These are phyloP conservation scores for Hygrocybe coccinea DNA, from an alignment of 768 basidiomycete species.

Conservation along the genomic window DNA sequence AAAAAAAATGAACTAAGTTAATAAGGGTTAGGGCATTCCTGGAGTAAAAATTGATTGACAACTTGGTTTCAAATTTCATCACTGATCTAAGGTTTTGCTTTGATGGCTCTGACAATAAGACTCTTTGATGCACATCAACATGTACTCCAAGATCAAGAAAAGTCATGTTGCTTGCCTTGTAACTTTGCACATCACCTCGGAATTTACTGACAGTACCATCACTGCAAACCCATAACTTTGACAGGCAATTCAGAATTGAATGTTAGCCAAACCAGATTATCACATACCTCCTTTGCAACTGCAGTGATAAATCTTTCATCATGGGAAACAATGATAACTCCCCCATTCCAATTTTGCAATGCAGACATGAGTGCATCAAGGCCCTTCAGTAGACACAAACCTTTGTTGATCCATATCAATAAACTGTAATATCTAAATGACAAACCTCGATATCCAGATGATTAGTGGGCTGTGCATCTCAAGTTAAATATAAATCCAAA, in stretches of 20 bases:
- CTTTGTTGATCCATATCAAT: conserved; percentile 6
- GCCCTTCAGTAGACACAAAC: conserved; percentile 50
- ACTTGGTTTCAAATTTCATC: background rate
- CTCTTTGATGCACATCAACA: conserved; percentile 40
- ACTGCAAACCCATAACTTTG: conserved; percentile 88
- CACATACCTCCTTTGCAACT: conserved; percentile 72
- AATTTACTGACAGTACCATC: conserved; percentile 79
- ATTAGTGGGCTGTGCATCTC: conserved; percentile 70
- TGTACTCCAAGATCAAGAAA: background rate
- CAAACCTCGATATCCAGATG: conserved; percentile 89
- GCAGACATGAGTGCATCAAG: conserved; percentile 92
- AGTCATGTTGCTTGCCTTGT: conserved; percentile 69
- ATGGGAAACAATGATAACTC: conserved; percentile 90
- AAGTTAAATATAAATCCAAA: conserved; percentile 1
- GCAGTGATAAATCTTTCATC: conserved; percentile 93
- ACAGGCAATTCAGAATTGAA: conserved; percentile 9
- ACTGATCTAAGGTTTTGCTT: conserved; percentile 43
- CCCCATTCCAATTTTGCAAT: conserved; percentile 76
- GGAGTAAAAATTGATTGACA: background rate
- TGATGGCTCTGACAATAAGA: conserved; percentile 70
- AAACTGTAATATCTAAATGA: background rate
- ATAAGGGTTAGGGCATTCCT: too few relatives aligned
- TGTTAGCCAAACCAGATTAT: background rate
- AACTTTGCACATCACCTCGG: conserved; percentile 83
- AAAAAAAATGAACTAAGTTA: too few relatives aligned